phyloP scores from a whole-genome alignment of 148 eudicot species.

The Rhododendron henanense region DNA sequence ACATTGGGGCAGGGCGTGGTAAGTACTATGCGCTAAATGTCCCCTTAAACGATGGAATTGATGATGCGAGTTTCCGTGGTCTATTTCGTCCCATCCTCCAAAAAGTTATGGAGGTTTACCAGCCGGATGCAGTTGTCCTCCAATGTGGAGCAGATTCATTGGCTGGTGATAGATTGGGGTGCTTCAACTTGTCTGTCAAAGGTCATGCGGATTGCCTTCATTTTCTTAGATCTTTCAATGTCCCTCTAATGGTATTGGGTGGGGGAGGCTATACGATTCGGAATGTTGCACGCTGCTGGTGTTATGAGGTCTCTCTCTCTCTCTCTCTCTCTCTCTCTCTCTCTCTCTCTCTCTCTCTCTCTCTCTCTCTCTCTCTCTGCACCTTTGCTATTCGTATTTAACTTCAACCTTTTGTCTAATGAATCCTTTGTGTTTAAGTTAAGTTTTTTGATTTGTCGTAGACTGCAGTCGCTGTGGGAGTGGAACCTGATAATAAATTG shows the following conservation, averaged over 20 bases:
- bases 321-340: constrained; percentile 15
- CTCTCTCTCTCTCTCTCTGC: no score
- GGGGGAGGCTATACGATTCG: constrained; percentile 95
- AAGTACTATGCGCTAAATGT: constrained; percentile 88
- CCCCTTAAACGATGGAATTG: constrained; percentile 86
- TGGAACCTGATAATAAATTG: constrained; percentile 83
- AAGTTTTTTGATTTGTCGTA: constrained; percentile 26
- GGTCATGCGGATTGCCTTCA: constrained; percentile 94
- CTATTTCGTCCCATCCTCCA: constrained; percentile 74
- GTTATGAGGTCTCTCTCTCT: constrained; percentile 71
- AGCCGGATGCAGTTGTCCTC: constrained; percentile 89
- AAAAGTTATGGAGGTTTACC: constrained; percentile 91
- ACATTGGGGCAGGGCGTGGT: constrained; percentile 61
- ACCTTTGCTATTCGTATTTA: background rate
- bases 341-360: no score
- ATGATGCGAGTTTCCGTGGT: constrained; percentile 71
- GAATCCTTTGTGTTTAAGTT: background rate
- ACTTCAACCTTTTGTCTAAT: background rate
- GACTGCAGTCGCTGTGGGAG: constrained; percentile 94
- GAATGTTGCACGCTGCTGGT: constrained; percentile 99
- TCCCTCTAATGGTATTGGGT: constrained; percentile 91
- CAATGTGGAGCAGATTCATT: constrained; percentile 98
- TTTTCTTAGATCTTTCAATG: constrained; percentile 87
- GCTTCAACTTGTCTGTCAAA: constrained; percentile 89
- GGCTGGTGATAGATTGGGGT: constrained; percentile 89